phyloP scores from a whole-genome alignment of 2,329 filamentous ascomycete species.

The Neurospora crassa region DNA sequence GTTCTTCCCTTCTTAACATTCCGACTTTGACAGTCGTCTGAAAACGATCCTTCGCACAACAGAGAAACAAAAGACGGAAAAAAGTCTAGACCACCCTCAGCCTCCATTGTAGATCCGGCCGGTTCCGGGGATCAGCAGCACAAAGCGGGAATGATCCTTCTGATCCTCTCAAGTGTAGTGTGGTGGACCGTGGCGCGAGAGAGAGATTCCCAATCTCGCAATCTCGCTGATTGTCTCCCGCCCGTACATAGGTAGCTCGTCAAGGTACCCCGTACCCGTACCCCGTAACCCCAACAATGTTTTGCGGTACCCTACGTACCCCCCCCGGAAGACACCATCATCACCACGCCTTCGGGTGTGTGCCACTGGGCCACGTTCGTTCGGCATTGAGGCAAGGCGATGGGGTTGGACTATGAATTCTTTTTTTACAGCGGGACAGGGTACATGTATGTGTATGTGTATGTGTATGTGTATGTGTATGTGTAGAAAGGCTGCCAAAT shows the following conservation, averaged over 20 bases:
- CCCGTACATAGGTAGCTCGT: neutral
- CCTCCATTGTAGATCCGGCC: neutral
- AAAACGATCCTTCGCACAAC: neutral
- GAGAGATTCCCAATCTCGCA: neutral
- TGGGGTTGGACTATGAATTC: no score
- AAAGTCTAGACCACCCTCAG: neutral
- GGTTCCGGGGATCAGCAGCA: neutral
- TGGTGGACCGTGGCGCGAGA: neutral
- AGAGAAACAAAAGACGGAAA: neutral
- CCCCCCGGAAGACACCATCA: neutral
- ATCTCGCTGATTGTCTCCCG: neutral
- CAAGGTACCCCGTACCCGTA: neutral
- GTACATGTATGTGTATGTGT: no score
- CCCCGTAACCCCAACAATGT: neutral
- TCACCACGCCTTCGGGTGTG: neutral
- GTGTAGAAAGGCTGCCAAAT: no score
- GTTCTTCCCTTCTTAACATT: neutral
- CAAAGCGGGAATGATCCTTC: neutral
- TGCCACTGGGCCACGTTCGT: neutral
- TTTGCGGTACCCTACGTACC: neutral
- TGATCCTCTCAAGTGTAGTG: no score
- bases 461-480: no score
- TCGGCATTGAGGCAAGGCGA: neutral
- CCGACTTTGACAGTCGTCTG: neutral
- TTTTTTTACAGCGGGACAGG: no score